Conservation (phyloP, 495 filamentous ascomycete genomes). For the Acidiella bohemica region DNA sequence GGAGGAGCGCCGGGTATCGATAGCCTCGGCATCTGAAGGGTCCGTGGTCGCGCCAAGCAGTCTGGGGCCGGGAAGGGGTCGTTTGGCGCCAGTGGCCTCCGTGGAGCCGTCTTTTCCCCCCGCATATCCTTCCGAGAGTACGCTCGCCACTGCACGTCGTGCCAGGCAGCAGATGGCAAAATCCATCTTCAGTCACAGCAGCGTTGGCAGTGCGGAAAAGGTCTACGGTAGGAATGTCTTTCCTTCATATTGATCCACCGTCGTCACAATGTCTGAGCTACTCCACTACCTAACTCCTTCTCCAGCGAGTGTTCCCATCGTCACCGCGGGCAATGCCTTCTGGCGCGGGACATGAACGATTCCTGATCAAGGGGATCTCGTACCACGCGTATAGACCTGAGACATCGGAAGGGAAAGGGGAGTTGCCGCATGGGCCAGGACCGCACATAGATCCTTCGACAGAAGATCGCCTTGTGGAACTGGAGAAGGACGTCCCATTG, state of each 20-base stretch:
- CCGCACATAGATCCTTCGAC: slow-evolving; percentile 2
- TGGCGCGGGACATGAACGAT: slow-evolving; percentile 3
- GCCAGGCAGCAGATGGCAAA: too few species aligned
- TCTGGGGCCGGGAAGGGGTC: too few species aligned
- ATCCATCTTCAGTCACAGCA: too few species aligned
- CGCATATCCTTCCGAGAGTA: too few species aligned
- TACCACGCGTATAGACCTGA: background rate
- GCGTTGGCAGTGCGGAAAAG: too few species aligned
- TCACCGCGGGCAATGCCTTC: slow-evolving; percentile 6
- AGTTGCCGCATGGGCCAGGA: too few species aligned
- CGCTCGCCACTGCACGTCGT: too few species aligned
- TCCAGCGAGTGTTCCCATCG: background rate
- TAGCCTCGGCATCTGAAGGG: slow-evolving; percentile 8
- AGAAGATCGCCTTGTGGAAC: background rate
- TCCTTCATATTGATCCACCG: background rate
- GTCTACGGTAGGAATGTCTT: too few species aligned
- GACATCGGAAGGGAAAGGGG: too few species aligned
- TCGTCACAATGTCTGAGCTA: background rate
- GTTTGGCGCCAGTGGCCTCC: too few species aligned
- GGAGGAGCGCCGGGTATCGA: slow-evolving; percentile 2
- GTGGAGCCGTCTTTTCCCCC: too few species aligned
- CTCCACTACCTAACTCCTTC: background rate
- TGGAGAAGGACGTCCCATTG: slow-evolving; percentile 2
- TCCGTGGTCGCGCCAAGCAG: too few species aligned
- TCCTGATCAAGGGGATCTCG: slow-evolving; percentile 11